Evolutionary conservation across 1,139 yeast genomes (phyloP), one percentile per base, ranked within the genome.

Genomic region (Suhomyces panamericanus): DNA sequence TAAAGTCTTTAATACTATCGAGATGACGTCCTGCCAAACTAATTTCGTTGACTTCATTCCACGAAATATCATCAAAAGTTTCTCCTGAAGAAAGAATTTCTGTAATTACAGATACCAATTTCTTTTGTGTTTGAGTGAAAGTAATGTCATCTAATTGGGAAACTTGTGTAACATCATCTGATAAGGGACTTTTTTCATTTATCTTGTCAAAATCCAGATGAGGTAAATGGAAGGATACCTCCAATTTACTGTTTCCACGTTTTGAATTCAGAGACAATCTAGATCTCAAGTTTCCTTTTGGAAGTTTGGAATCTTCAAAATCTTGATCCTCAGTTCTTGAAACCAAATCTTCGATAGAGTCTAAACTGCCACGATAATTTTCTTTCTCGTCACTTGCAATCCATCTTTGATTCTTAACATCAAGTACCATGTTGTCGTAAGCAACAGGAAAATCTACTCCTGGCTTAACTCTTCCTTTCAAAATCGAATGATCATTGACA

Each of bases 71-170:
- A 28, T 59, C 58, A 9, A 56, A 49, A 8, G 56, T 48, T 10
- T 57, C 61, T 6, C 48, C 53, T 10, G 53, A 52, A 0, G 78
- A 67, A 35, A 76, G 61, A 2, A 63, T 57, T 39, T 75, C 78
- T 1, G 78, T 78, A n/a, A 80, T 68, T 1, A 75, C 66, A 2
- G 80, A 65, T 6, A 78, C 79, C 37, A 80, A 56, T 13, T 59
- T 61, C 46, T 63, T 69, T 48, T 73, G 73, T 0, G 80, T 69
- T 50, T 75, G 75, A 1, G 83, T 69, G 54, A 79, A 80, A 1
- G 83, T 73, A 3, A 77, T 49, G 34, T 78, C 74, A n/a, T 66
- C 70, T 8, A 74, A 46, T 39, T 73, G 77, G 1, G 80, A 73
- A 1, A 69, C 54, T 36, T 65, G 65, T 0, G 81, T 76, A 0